phyloP scores from a whole-genome alignment of 164 flowering plant genomes.

The Umbilicus rupestris region DNA sequence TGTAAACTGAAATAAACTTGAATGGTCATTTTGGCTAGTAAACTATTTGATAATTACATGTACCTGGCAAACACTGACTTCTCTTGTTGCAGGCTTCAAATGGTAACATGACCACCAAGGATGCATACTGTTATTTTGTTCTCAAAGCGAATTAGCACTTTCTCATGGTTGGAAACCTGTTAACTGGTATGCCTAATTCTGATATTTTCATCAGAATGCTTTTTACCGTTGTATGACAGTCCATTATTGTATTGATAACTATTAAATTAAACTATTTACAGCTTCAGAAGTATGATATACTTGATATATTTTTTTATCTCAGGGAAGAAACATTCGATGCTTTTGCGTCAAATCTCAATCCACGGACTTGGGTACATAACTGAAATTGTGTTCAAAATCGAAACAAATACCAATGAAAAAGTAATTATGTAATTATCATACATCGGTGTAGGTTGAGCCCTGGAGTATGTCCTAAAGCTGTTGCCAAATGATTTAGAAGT shows the following conservation, averaged over 20 bases:
- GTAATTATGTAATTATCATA: neutral
- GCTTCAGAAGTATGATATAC: slow-evolving; percentile 3
- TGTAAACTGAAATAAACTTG: no score
- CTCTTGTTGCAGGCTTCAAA: no score
- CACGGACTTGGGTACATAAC: slow-evolving; percentile 81
- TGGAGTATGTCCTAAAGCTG: slow-evolving; percentile 89
- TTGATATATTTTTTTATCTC: slow-evolving; percentile 13
- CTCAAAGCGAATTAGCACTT: slow-evolving; percentile 69
- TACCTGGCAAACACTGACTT: no score
- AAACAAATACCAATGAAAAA: neutral
- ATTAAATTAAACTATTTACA: neutral
- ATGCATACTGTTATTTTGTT: slow-evolving; percentile 86
- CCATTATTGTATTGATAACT: neutral
- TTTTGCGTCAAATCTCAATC: slow-evolving; percentile 56
- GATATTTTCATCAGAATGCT: neutral
- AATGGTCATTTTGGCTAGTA: no score
- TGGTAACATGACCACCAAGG: no score
- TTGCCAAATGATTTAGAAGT: slow-evolving; percentile 81
- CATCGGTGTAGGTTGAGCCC: slow-evolving; percentile 51
- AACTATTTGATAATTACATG: no score
- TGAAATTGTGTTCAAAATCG: slow-evolving; percentile 21
- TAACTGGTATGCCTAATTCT: slow-evolving; percentile 51
- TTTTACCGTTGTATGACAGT: neutral
- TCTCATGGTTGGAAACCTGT: slow-evolving; percentile 69
- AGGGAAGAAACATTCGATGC: slow-evolving; percentile 97